Evolutionary conservation across 345 rosid genomes (phyloP).

Genomic region (Rhizophora mangle): DNA sequence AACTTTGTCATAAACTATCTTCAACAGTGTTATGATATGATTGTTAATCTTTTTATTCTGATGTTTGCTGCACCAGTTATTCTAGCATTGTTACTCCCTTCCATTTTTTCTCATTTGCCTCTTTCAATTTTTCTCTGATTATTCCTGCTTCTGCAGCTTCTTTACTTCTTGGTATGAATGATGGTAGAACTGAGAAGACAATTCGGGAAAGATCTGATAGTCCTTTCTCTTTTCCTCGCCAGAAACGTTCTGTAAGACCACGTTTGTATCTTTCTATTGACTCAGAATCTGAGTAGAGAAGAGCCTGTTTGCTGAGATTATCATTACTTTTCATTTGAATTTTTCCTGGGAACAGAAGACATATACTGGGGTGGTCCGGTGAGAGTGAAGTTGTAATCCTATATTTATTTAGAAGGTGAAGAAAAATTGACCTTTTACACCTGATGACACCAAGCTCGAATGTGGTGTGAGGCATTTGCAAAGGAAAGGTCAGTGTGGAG

Average conservation of each 20-base stretch:
- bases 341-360: slow-evolving; percentile 10
- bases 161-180: slow-evolving; percentile 70
- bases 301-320: slow-evolving; percentile 13
- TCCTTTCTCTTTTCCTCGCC: slow-evolving; percentile 73
- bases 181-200: slow-evolving; percentile 59
- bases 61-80: slow-evolving; percentile 1
- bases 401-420: not conserved
- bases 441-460: not conserved
- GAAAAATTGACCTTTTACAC: slow-evolving; percentile 6
- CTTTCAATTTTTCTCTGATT: slow-evolving; percentile 13
- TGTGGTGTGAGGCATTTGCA: not conserved
- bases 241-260: slow-evolving; percentile 84
- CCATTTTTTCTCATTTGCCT: not conserved
- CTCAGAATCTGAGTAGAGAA: slow-evolving; percentile 66
- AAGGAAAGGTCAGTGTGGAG: not conserved
- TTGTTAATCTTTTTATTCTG: slow-evolving; percentile 2
- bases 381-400: slow-evolving; percentile 11
- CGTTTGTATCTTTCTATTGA: slow-evolving; percentile 73
- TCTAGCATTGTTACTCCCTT: not conserved
- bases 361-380: slow-evolving; percentile 33
- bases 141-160: slow-evolving; percentile 58
- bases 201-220: slow-evolving; percentile 67
- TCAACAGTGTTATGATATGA: not conserved
- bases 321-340: slow-evolving; percentile 7
- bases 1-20: not conserved